Conservation (phyloP, 2,329 filamentous ascomycete genomes). For the Thielaviopsis ethacetica region DNA sequence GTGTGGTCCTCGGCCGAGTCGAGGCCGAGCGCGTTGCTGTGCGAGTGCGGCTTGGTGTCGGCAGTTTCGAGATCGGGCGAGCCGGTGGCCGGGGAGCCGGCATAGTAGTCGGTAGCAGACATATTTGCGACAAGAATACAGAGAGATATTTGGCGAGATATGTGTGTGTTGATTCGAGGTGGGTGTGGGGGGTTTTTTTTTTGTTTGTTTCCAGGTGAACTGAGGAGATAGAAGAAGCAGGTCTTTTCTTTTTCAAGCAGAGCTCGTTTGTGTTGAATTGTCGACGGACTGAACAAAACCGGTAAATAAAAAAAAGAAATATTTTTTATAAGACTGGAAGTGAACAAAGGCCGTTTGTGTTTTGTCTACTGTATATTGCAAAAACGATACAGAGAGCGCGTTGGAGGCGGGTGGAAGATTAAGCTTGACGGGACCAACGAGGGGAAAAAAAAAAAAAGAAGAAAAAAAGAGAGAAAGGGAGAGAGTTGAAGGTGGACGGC, state of each 20-base stretch:
- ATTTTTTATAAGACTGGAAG: neutral
- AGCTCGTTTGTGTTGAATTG: neutral
- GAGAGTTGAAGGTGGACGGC: neutral
- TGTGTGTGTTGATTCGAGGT: too few relatives aligned
- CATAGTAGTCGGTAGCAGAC: neutral
- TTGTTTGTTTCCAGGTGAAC: too few relatives aligned
- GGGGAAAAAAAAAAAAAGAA: slow-evolving; percentile 1
- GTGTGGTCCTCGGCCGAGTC: slow-evolving; percentile 15
- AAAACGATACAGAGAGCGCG: slow-evolving; percentile 9
- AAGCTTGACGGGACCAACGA: slow-evolving; percentile 4
- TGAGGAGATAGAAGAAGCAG: neutral
- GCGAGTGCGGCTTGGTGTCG: neutral
- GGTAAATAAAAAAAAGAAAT: neutral
- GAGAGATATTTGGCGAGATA: neutral
- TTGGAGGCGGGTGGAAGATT: neutral
- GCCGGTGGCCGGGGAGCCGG: neutral
- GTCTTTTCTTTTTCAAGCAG: neutral
- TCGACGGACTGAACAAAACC: neutral
- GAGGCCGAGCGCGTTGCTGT: slow-evolving; percentile 4
- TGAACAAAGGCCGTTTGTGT: neutral
- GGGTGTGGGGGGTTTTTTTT: too few relatives aligned
- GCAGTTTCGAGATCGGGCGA: slow-evolving; percentile 3
- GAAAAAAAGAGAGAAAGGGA: slow-evolving; percentile 1
- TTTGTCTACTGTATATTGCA: slow-evolving; percentile 11
- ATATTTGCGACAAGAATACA: neutral